Base-by-base conservation (phyloP, 345 rosid species). In the Eucalyptus sp. region DNA sequence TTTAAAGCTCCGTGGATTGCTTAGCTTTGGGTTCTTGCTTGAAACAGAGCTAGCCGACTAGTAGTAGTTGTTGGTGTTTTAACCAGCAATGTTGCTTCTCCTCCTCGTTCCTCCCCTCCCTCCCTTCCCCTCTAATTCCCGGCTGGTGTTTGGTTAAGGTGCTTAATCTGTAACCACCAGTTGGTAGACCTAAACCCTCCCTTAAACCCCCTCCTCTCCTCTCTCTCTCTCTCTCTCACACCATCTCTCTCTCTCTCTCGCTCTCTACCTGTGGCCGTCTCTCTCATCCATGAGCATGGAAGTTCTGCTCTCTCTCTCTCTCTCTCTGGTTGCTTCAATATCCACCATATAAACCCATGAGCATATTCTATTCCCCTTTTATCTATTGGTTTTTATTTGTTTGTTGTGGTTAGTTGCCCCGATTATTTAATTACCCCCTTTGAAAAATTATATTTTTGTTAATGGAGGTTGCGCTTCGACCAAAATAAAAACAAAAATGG, bases 161-260 rank as follows among this genome's bases (percentile, higher is more conserved):
- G 94, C 92, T 94, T 94, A 92, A 94, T 96, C 96, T 91, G 92
- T 94, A 92, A 95, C 95, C 44, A 97, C 97, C 96, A 97, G 99
- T 95, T 94, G 99, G 99, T 96, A 88, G 97, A 97, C 96, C 99
- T 97, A 96, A 97, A 95, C 91, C 93, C 83, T 76, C 83, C 93
- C 90, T 92, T 93, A 92, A 95, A 94, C 92, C 92, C 90, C 86
- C 51, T 60, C 86, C 49, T 10, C 88, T 48, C 79, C 29, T 84
- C 31, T 60, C 87, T 84, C 29, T 84, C 31, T 60, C 87, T 84
- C 86, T 58, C 86, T 89, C 87, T 66, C 86, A 86, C 66, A n/a
- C 48, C 33, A 56, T 88, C 91, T 86, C 88, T 68, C 87, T 80
- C n/a, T 58, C 16, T 27, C 68, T 62, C 68, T 56, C 71, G 60